Percentiles rank a stretch among this genome's conserved stretches.
Evolutionary conservation across 2,329 filamentous ascomycete species (phyloP).

Genomic region (Calonectria hawksworthii): DNA sequence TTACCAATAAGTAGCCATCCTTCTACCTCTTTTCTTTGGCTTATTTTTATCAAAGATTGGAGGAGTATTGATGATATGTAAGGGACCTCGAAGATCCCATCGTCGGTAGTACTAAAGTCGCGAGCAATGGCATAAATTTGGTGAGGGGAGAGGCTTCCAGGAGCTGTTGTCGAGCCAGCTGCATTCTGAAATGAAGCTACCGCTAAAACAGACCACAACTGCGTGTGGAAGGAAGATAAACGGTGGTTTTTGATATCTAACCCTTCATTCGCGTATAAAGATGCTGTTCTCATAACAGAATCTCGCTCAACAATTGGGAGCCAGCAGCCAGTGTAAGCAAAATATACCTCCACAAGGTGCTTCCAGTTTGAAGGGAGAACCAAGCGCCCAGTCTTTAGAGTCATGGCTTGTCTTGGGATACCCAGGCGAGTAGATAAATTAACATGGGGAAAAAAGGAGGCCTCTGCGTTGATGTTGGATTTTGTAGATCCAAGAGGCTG

Average conservation of each 20-base stretch:
- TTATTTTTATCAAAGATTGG: not conserved
- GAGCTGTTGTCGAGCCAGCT: not conserved
- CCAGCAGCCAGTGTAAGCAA: constrained; percentile 6
- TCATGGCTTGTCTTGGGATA: not conserved
- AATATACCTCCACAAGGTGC: not conserved
- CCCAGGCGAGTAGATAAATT: not conserved
- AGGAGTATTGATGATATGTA: not conserved
- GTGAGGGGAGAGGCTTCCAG: not conserved
- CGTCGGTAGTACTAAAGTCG: not conserved
- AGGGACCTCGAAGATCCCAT: not conserved
- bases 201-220: not conserved
- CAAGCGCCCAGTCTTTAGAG: not conserved
- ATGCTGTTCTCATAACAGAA: not conserved
- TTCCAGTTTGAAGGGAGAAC: not conserved
- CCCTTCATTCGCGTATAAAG: not conserved
- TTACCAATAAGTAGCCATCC: constrained; percentile 2
- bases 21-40: not conserved
- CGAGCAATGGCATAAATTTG: not conserved
- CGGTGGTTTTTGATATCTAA: not conserved
- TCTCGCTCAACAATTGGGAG: constrained; percentile 4
- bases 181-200: not conserved
- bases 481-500: not conserved
- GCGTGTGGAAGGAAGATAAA: not conserved
- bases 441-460: not conserved
- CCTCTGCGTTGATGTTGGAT: no score